Conservation (phyloP, 176 grass and related monocot species). For the Zizania latifolia region DNA sequence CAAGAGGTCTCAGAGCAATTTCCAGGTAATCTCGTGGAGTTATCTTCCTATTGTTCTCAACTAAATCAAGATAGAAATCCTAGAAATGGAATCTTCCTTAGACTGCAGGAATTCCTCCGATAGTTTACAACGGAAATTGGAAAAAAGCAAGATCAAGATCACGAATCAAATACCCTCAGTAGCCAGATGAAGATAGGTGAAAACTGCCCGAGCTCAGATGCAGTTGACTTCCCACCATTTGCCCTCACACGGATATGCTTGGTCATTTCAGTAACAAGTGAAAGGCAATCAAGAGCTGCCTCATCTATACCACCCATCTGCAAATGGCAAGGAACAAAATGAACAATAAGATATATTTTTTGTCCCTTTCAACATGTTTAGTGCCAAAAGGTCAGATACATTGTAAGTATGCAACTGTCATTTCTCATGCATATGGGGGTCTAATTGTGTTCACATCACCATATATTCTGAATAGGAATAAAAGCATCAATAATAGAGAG, state of each 20-base stretch:
- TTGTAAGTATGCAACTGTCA: background rate
- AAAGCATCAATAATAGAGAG: background rate
- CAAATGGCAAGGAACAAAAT: slow-evolving; percentile 5
- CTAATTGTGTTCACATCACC: background rate
- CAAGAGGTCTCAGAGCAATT: slow-evolving; percentile 63
- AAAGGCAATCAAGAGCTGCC: slow-evolving; percentile 66
- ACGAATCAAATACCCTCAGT: slow-evolving; percentile 46
- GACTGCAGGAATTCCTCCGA: background rate
- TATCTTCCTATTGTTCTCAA: slow-evolving; percentile 55
- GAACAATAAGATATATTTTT: slow-evolving; percentile 9
- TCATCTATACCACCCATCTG: slow-evolving; percentile 91
- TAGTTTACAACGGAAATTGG: background rate
- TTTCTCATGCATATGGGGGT: background rate
- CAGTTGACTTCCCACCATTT: slow-evolving; percentile 46
- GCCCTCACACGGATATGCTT: slow-evolving; percentile 78
- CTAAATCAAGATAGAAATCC: slow-evolving; percentile 83
- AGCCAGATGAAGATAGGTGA: slow-evolving; percentile 73
- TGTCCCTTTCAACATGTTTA: background rate
- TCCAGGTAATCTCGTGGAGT: slow-evolving; percentile 74
- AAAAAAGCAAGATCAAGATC: slow-evolving; percentile 7
- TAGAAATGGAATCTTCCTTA: slow-evolving; percentile 26
- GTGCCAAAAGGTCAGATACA: background rate
- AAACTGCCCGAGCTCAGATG: slow-evolving; percentile 74
- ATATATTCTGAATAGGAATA: background rate
- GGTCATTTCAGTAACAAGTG: slow-evolving; percentile 89